Percentiles rank a stretch among this genome's conserved stretches.
These are phyloP conservation scores for Handroanthus guayacan DNA, from an alignment of 257 asterid genomes.

Conservation along the genomic window DNA sequence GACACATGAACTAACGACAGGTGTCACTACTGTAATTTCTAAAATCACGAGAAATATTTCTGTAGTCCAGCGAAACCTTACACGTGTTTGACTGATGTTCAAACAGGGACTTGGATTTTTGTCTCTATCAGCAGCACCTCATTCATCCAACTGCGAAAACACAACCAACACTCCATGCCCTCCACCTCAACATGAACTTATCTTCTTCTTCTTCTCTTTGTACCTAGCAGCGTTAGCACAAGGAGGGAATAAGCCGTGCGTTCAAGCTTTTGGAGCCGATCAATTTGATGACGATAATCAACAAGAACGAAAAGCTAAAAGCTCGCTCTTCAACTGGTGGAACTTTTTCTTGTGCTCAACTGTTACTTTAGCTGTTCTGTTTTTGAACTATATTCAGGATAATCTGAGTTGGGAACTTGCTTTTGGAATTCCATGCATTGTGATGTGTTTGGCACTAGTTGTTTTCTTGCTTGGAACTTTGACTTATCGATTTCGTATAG, in stretches of 20 bases:
- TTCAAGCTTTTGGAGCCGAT: constrained; percentile 46
- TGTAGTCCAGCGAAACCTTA: too few species aligned
- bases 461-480: constrained; percentile 48
- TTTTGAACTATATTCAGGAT: constrained; percentile 59
- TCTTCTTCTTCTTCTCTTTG: constrained; percentile 49
- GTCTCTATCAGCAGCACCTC: constrained; percentile 50
- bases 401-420: constrained; percentile 65
- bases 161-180: constrained; percentile 29
- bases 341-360: constrained; percentile 38
- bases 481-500: constrained; percentile 51
- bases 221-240: constrained; percentile 54
- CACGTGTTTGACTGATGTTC: background rate
- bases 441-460: constrained; percentile 50
- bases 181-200: constrained; percentile 39
- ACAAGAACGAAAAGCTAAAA: constrained; percentile 37
- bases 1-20: too few species aligned
- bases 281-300: constrained; percentile 45
- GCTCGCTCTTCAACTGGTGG: constrained; percentile 49
- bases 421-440: constrained; percentile 63
- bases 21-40: too few species aligned
- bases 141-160: constrained; percentile 38
- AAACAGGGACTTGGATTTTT: constrained; percentile 46
- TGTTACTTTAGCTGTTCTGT: constrained; percentile 34
- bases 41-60: too few species aligned
- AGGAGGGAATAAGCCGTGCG: constrained; percentile 47